Base-by-base conservation (phyloP, 129 eudicot genomes). In the Deinandra increscens region DNA sequence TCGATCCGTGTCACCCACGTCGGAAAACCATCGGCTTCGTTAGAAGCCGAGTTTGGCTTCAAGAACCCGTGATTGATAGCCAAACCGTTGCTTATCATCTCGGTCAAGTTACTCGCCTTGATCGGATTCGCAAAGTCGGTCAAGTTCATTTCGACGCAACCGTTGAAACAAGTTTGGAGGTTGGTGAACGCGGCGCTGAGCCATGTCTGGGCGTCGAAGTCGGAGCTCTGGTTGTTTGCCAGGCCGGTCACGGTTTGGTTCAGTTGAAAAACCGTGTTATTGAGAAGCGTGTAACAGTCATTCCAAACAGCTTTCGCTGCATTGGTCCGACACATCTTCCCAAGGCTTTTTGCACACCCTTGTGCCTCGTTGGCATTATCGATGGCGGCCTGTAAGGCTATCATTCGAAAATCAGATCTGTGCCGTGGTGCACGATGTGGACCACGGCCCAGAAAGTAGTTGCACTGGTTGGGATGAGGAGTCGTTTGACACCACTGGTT, bases 141-240 rank as follows among this genome's bases (percentile, higher is more conserved):
- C 2, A 89, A 77, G 15, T 89, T 86, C 37, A 84, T 67, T 29
- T 86, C 90, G 22, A 2, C 58, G 8, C 90, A 82, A 12, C 96
- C 88, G 14, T 79, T 54, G 7, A 79, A 71, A 73, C 96, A 89
- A 7, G 85, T 86, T 18, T 86, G 93, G 53, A 89, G 79, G 77
- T 89, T 82, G 29, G 96, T 86, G 15, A 89, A 66, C 17, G 93
- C 84, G 4, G 96, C 77, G 48, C 96, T 89, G 8, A 89, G 86
- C 96, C 96, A 89, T 12, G 96, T 89, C 37, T 89, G 96, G 0
- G 86, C 83, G 44, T 91, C 98, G 20, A 80, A 82, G 17, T 75
- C 72, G 7, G 88, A 72, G 79, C 68, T 79, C 8, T 15, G 53
- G 55, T 88, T 81, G 39, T 60, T 71, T 62, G 49, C 69, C 6